Conservation (phyloP, 108 stramenopile genomes). For the Cyclotella cryptica region DNA sequence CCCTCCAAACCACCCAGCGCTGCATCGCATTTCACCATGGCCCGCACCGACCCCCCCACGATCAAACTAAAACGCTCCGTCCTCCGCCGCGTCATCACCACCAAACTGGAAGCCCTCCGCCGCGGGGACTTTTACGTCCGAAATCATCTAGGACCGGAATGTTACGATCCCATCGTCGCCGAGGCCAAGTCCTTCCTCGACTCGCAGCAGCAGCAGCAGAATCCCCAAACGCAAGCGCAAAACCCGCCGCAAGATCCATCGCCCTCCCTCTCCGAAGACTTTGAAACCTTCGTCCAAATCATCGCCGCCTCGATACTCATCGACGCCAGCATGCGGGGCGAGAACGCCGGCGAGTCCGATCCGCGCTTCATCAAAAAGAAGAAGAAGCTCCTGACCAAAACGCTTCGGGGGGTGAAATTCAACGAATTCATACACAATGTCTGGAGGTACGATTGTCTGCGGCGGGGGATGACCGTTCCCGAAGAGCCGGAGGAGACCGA, state of each 20-base stretch:
- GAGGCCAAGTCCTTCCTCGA: conserved; percentile 24
- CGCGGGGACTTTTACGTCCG: conserved; percentile 52
- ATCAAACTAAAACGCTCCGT: conserved; percentile 43
- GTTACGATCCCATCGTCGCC: conserved; percentile 37
- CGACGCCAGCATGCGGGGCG: conserved; percentile 54
- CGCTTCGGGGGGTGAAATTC: conserved; percentile 35
- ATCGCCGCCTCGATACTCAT: conserved; percentile 54
- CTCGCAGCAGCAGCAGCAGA: not conserved
- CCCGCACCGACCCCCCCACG: conserved; percentile 7
- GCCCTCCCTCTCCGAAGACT: conserved; percentile 28
- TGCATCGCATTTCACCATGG: conserved; percentile 1
- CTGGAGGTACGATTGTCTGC: conserved; percentile 29
- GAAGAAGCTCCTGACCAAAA: conserved; percentile 43
- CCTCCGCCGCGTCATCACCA: conserved; percentile 37
- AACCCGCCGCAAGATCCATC: conserved; percentile 16
- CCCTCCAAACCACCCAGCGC: not conserved
- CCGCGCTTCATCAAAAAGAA: conserved; percentile 50
- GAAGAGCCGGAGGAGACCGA: conserved; percentile 10
- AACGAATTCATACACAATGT: conserved; percentile 29
- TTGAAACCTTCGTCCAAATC: conserved; percentile 46
- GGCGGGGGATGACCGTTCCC: conserved; percentile 2
- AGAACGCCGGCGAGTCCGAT: conserved; percentile 51
- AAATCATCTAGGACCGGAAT: conserved; percentile 46
- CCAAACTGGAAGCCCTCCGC: conserved; percentile 38
- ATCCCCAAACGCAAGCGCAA: not conserved